A percentile compares a stretch with the other conserved stretches of the same genome.
These are phyloP conservation scores for Porphyrellus cyaneotinctus DNA, from an alignment of 768 basidiomycete genomes.

Conservation along the genomic window DNA sequence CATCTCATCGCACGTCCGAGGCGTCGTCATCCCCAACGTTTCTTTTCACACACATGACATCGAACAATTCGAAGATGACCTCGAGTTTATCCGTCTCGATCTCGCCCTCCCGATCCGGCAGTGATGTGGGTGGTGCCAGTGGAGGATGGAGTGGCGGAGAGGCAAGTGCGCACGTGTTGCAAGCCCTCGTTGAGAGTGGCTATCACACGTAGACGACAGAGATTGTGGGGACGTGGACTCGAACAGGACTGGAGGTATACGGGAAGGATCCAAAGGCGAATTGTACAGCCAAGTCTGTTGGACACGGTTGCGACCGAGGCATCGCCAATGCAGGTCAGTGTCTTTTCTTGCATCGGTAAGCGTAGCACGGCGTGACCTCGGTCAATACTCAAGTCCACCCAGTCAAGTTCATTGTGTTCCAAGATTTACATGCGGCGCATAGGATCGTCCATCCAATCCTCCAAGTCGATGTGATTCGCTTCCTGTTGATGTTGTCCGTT, in stretches of 20 bases:
- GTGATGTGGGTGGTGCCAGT: conserved; percentile 31
- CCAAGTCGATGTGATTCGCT: conserved; percentile 95
- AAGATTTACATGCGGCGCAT: conserved; percentile 71
- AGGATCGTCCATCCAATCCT: conserved; percentile 81
- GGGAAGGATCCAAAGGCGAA: conserved; percentile 51
- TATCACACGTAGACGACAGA: conserved; percentile 84
- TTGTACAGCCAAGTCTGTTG: conserved; percentile 88
- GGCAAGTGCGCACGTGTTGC: conserved; percentile 85
- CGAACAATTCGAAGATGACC: conserved; percentile 95
- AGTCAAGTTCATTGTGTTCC: conserved; percentile 90
- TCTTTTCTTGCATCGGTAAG: neutral
- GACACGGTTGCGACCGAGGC: conserved; percentile 92
- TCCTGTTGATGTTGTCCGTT: conserved; percentile 92
- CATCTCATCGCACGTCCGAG: conserved; percentile 77
- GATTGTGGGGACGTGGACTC: conserved; percentile 81
- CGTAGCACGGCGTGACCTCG: conserved; percentile 87
- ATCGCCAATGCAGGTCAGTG: conserved; percentile 71
- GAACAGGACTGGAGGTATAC: conserved; percentile 67
- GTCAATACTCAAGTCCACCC: conserved; percentile 91
- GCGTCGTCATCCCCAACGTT: conserved; percentile 93
- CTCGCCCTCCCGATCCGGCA: conserved; percentile 59
- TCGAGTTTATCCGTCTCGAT: conserved; percentile 90
- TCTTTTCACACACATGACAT: conserved; percentile 82
- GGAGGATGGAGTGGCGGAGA: conserved; percentile 45
- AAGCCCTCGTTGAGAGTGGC: conserved; percentile 78